Evolutionary conservation across 805 yeast species (phyloP).

Genomic region (Saturnispora kantuleensis): DNA sequence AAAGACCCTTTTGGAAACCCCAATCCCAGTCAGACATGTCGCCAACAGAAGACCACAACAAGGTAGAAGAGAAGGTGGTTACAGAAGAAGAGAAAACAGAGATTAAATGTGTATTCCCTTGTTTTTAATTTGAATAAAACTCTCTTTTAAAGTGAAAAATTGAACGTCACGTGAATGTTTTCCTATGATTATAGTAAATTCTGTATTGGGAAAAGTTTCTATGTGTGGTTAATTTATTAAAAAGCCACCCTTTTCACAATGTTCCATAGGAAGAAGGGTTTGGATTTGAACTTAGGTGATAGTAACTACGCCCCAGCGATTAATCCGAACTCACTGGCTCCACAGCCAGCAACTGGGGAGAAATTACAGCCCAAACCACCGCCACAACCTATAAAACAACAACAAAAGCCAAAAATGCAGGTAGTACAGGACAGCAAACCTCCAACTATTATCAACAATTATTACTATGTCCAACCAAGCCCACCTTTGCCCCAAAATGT

Average conservation of each 20-base stretch:
- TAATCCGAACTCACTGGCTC: slow-evolving; percentile 15
- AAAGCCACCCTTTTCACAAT: slow-evolving; percentile 5
- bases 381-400: slow-evolving; percentile 5
- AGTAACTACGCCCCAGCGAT: slow-evolving; percentile 17
- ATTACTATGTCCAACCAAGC: slow-evolving; percentile 15
- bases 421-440: slow-evolving; percentile 1
- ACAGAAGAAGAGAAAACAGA: slow-evolving; percentile 50
- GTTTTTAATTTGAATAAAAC: slow-evolving; percentile 6
- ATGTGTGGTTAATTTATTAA: neutral
- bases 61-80: slow-evolving; percentile 47
- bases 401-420: neutral
- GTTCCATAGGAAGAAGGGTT: slow-evolving; percentile 14
- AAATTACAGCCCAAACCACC: neutral
- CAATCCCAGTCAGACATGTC: slow-evolving; percentile 66
- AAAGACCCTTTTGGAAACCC: slow-evolving; percentile 91
- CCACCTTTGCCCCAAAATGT: neutral
- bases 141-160: slow-evolving; percentile 1
- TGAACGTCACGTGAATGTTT: no score
- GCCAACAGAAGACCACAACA: slow-evolving; percentile 25
- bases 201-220: neutral
- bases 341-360: slow-evolving; percentile 17
- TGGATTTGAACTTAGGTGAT: slow-evolving; percentile 11
- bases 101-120: slow-evolving; percentile 20
- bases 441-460: slow-evolving; percentile 16
- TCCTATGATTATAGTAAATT: no score